Conservation (phyloP, 176 grass and related monocot species). For the Tillandsia fasciculata region DNA sequence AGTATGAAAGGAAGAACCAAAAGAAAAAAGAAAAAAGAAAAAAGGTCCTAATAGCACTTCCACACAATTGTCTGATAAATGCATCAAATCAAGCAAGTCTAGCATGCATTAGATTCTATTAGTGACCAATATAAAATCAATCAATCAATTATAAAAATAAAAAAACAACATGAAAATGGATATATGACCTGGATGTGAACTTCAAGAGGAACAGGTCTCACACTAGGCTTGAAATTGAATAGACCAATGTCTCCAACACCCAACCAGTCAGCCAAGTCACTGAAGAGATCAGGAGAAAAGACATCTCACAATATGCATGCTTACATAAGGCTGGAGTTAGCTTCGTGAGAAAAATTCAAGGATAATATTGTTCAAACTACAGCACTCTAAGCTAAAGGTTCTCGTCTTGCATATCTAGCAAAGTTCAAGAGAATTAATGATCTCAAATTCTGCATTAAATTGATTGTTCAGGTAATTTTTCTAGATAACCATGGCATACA, state of each 20-base stretch:
- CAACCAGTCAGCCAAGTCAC: slow-evolving; percentile 91
- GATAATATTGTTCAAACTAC: too few species aligned
- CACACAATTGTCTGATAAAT: background rate
- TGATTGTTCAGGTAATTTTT: too few species aligned
- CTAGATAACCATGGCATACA: too few species aligned
- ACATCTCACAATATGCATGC: background rate
- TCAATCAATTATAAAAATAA: slow-evolving; percentile 14
- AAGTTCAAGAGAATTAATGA: too few species aligned
- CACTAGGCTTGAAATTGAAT: slow-evolving; percentile 98
- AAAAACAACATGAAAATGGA: slow-evolving; percentile 17
- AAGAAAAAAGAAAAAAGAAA: background rate
- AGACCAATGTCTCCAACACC: slow-evolving; percentile 77
- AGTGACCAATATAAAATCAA: background rate
- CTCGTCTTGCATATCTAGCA: too few species aligned
- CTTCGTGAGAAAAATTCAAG: background rate
- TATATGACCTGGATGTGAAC: slow-evolving; percentile 83
- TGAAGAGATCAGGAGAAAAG: slow-evolving; percentile 25
- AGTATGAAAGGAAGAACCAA: background rate
- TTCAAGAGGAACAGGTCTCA: slow-evolving; percentile 97
- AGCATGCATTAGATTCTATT: background rate
- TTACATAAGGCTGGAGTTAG: too few species aligned
- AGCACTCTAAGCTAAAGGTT: too few species aligned
- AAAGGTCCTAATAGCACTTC: background rate
- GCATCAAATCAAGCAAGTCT: background rate
- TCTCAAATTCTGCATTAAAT: too few species aligned